Base-by-base conservation (phyloP, 768 basidiomycete genomes). In the Candolleomyces efflorescens region DNA sequence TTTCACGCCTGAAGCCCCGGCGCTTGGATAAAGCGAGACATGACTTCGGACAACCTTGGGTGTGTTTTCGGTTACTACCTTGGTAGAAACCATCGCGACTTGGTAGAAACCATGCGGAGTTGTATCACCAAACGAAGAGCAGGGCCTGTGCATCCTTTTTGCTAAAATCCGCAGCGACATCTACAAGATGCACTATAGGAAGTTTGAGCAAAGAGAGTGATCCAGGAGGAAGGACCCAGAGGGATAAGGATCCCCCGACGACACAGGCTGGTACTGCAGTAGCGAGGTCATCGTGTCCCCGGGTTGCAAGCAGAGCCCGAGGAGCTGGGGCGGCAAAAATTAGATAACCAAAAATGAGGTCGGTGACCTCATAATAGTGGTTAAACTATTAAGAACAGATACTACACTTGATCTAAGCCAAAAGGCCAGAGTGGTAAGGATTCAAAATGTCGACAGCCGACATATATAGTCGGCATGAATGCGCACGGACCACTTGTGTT, bases 351-450 rank as follows among this genome's bases (percentile, higher is more conserved):
- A 65, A 59, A 78, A 78, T 78, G 73, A 72, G 71, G 75, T 75
- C 78, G 69, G 75, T 80, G 78, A 75, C 76, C 69, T 73, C 76
- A 79, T 78, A 80, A 80, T 80, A 80, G 79, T 78, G 78, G 78
- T 85, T 84, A 84, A 84, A 84, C 83, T 84, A 83, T 85, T 85
- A 88, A 90, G 88, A 90, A 90, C 89, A 92, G 89, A 90, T 92
- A 91, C 89, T 90, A 91, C 89, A 91, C 89, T 90, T 90, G 89
- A 90, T 91, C 89, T 90, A 90, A 91, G 89, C 89, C 89, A 90
- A 89, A 87, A 89, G 88, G 86, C 87, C 87, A 89, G 87, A 89
- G 87, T 88, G 87, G 87, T 87, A 78, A 85, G 58, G 79, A 62
- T 65, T 58, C 17, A 17, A 39, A 17, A 39, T 9, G 38, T 15